Base-by-base conservation (phyloP, 2,329 filamentous ascomycete species). In the Colletotrichum sp. region DNA sequence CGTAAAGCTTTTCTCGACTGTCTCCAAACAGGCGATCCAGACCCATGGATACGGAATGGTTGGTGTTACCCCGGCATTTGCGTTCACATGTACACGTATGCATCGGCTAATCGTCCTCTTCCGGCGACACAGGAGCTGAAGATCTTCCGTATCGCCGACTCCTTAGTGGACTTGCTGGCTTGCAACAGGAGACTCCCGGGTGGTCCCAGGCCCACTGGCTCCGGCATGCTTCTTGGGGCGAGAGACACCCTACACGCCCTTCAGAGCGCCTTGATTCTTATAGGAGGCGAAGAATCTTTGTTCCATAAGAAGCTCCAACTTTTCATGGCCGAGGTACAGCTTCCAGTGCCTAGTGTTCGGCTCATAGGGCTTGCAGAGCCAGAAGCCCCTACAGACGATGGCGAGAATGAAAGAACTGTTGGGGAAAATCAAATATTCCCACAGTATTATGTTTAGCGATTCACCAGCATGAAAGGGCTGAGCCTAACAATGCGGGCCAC, bases 401-500 rank as follows among this genome's bases (percentile, higher is more conserved):
- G 0, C n/a, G n/a, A 21, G 2, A 13, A 13, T 21, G 43, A 13
- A 52, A 4, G 10, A 6, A 13, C 1, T 13, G n/a, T 21, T 24
- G 43, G 43, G 43, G 12, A 52, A 52, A 13, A 13, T 52, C 43
- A 52, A 21, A 0, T 21, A 0, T 24, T 3, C 10, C n/a, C 1
- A 12, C 9, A 7, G 6, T 21, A 21, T 52, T 24, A 52, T 13
- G 2, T 52, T 52, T 52, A 52, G 43, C n/a, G n/a, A 13, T 7
- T 7, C 0, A 52, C n/a, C 6, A 13, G n/a, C n/a, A 13, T 12
- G 10, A 24, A 52, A 2, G 12, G 10, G 10, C 10, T 48, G 9
- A 21, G 43, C 0, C n/a, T 12, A 1, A 1, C 1, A 12, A 21
- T 24, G 10, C 0, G 10, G 2, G 2, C n/a, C 10, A 52, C 43